Conservation (phyloP, 2,329 filamentous ascomycete species). For the Zasmidium cellare region DNA sequence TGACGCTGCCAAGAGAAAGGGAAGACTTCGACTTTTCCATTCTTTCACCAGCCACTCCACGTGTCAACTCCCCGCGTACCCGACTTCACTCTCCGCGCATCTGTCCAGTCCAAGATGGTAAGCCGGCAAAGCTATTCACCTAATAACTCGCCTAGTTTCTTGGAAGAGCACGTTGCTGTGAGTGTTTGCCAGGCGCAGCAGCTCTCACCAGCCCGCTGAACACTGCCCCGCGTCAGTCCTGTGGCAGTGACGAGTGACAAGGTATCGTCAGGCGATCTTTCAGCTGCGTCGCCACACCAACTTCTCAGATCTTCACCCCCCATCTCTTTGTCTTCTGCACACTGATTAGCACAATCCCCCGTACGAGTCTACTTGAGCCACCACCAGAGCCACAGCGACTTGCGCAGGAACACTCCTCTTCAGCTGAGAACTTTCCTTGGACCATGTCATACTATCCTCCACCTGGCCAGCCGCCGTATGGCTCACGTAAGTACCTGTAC, state of each 20-base stretch:
- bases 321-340: background rate
- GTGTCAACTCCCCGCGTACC: background rate
- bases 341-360: background rate
- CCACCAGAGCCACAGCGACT: constrained; percentile 2
- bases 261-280: constrained; percentile 3
- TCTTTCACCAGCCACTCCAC: background rate
- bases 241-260: constrained; percentile 2
- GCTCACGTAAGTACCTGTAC: constrained; percentile 16
- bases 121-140: background rate
- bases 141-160: background rate
- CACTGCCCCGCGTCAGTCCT: background rate
- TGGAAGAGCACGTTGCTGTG: background rate
- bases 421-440: background rate
- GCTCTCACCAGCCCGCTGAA: background rate
- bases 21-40: too few relatives aligned
- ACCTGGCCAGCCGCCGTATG: constrained; percentile 9
- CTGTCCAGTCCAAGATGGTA: background rate
- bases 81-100: background rate
- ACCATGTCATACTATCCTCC: constrained; percentile 20
- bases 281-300: constrained; percentile 1
- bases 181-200: background rate
- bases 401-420: constrained; percentile 1
- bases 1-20: background rate
- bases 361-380: constrained; percentile 1
- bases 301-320: background rate